phyloP scores from a whole-genome alignment of 2,329 filamentous ascomycete species.

The Amylocarpus encephaloides region DNA sequence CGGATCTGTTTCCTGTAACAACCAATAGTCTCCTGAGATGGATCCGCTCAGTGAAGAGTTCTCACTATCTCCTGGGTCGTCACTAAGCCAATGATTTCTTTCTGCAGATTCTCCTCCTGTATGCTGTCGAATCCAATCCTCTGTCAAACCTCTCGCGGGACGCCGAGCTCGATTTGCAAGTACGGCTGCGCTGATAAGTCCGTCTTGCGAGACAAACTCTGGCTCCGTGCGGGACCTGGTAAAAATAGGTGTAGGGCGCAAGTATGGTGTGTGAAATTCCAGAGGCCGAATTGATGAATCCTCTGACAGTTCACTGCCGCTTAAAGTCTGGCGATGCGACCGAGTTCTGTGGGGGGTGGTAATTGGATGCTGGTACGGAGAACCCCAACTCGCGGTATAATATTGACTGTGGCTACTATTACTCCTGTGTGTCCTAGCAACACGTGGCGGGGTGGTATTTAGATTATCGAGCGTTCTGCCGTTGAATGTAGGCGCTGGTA shows the following conservation, averaged over 20 bases:
- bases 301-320: slow-evolving; percentile 54
- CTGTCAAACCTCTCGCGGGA: slow-evolving; percentile 59
- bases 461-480: slow-evolving; percentile 49
- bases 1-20: slow-evolving; percentile 37
- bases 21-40: slow-evolving; percentile 42
- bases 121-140: slow-evolving; percentile 82
- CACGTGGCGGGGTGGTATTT: slow-evolving; percentile 41
- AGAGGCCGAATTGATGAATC: slow-evolving; percentile 56
- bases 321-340: slow-evolving; percentile 39
- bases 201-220: slow-evolving; percentile 32
- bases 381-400: slow-evolving; percentile 82
- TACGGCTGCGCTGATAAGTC: slow-evolving; percentile 45
- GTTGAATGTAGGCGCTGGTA: slow-evolving; percentile 52
- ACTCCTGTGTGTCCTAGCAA: slow-evolving; percentile 8
- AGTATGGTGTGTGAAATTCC: slow-evolving; percentile 55
- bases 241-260: slow-evolving; percentile 48
- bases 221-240: slow-evolving; percentile 33
- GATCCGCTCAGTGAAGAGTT: slow-evolving; percentile 68
- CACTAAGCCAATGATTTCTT: slow-evolving; percentile 76
- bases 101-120: slow-evolving; percentile 65
- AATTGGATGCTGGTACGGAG: slow-evolving; percentile 68
- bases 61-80: slow-evolving; percentile 67
- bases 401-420: slow-evolving; percentile 38
- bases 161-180: slow-evolving; percentile 57
- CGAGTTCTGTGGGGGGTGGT: slow-evolving; percentile 38